Base-by-base conservation (phyloP, 169 alveolate genomes). In the Hepatocystis sp. region DNA sequence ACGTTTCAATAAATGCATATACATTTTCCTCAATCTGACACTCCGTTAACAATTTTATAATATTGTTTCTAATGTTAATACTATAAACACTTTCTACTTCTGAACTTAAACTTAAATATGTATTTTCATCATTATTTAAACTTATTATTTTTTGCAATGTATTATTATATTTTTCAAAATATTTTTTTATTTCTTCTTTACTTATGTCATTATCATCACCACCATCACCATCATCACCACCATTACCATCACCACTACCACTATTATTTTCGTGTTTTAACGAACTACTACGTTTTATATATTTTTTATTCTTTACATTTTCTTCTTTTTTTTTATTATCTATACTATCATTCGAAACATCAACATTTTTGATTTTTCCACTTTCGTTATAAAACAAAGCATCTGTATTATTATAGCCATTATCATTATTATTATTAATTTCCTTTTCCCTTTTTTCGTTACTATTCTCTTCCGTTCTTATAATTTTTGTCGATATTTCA, bases 21-120 rank as follows among this genome's bases (percentile, higher is more conserved):
- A 81, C 39, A 23, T 81, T 81, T 53, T 81, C 89, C 51, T 81
- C 89, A n/a, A 81, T 56, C 63, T 81, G 66, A 42, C 84, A 81
- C 49, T 81, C 89, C 19, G 39, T 52, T 28, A 81, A 65, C 49
- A 81, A 51, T 32, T 81, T 81, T 21, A 81, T 49, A n/a, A 81
- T 81, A 63, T 81, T 81, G 34, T 81, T 39, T 21, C 81, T 23
- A 61, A 81, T 60, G 44, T 81, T 81, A 13, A 51, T 64, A 66
- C 53, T 81, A 25, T 81, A 81, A 15, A 81, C 40, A 44, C 89
- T 81, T 63, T 81, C 89, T 13, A 81, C 63, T 65, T 81, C 89
- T 11, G 84, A 15, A 40, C 89, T 47, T 46, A 81, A 55, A 21
- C 63, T 81, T 2, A 49, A 34, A 40, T 81, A 53, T 27, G 66